These are phyloP conservation scores for Abelmoschus esculentus DNA, from an alignment of 345 rosid species.

Conservation along the genomic window DNA sequence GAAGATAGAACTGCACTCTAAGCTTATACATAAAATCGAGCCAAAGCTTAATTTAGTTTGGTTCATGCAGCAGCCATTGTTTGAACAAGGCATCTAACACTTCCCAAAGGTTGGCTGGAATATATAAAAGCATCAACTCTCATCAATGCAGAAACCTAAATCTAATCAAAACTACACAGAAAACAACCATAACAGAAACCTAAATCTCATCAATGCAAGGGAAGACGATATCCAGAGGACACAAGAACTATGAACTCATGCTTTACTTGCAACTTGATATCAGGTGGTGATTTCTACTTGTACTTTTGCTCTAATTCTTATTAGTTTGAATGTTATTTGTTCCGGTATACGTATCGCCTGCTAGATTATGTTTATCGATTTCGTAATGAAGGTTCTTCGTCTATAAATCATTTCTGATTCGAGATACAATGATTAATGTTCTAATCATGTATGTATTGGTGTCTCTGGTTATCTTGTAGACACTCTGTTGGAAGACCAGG, in stretches of 20 bases:
- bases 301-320: background rate
- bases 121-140: too few species aligned
- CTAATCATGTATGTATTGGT: background rate
- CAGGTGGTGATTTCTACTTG: conserved; percentile 36
- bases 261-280: conserved; percentile 96
- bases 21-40: too few species aligned
- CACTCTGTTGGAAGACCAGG: conserved; percentile 94
- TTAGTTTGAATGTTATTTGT: background rate
- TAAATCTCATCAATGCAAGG: too few species aligned
- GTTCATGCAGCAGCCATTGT: too few species aligned
- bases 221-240: conserved; percentile 79
- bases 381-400: background rate
- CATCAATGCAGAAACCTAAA: too few species aligned
- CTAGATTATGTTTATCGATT: background rate
- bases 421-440: background rate
- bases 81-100: too few species aligned
- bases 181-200: too few species aligned
- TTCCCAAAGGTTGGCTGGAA: too few species aligned
- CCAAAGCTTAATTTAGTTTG: too few species aligned
- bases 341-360: background rate
- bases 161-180: too few species aligned
- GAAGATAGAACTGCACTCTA: too few species aligned
- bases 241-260: conserved; percentile 94
- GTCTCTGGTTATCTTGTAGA: conserved; percentile 32
- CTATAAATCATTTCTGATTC: background rate